Evolutionary conservation across 2,329 filamentous ascomycete species (phyloP).

Genomic region (Xylariaceae sp.): DNA sequence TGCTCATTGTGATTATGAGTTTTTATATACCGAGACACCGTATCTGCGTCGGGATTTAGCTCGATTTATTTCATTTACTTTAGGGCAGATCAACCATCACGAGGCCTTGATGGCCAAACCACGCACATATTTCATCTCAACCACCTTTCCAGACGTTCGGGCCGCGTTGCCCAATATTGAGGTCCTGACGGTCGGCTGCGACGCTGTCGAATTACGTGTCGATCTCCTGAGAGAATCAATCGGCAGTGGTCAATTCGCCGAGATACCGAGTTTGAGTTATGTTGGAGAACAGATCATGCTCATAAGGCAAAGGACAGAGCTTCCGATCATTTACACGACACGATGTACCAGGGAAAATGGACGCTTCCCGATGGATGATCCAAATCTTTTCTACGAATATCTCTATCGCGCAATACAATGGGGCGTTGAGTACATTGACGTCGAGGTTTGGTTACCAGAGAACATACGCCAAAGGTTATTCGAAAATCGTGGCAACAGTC

Average conservation of each 20-base stretch:
- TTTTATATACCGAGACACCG: conserved; percentile 71
- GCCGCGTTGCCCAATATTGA: conserved; percentile 81
- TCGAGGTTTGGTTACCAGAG: conserved; percentile 83
- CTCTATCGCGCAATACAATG: conserved; percentile 82
- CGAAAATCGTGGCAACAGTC: conserved; percentile 71
- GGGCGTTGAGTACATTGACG: conserved; percentile 87
- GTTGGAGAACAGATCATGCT: conserved; percentile 86
- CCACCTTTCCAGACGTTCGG: conserved; percentile 82
- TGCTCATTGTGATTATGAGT: conserved; percentile 76
- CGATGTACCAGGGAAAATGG: conserved; percentile 80
- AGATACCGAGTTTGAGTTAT: conserved; percentile 75
- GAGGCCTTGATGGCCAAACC: conserved; percentile 74
- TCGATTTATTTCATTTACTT: conserved; percentile 73
- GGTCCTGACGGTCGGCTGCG: conserved; percentile 81
- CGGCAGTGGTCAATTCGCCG: conserved; percentile 57
- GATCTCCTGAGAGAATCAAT: conserved; percentile 75
- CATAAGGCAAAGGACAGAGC: conserved; percentile 75
- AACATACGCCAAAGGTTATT: conserved; percentile 66
- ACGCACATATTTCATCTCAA: conserved; percentile 81
- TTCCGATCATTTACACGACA: conserved; percentile 89
- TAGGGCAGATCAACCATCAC: conserved; percentile 77
- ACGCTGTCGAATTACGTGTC: conserved; percentile 81
- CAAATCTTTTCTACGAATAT: conserved; percentile 71
- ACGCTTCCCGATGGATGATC: conserved; percentile 79
- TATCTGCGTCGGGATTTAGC: conserved; percentile 74